Evolutionary conservation across 2,329 filamentous ascomycete genomes (phyloP).

Genomic region (Aspergillus pseudoviridinutans): DNA sequence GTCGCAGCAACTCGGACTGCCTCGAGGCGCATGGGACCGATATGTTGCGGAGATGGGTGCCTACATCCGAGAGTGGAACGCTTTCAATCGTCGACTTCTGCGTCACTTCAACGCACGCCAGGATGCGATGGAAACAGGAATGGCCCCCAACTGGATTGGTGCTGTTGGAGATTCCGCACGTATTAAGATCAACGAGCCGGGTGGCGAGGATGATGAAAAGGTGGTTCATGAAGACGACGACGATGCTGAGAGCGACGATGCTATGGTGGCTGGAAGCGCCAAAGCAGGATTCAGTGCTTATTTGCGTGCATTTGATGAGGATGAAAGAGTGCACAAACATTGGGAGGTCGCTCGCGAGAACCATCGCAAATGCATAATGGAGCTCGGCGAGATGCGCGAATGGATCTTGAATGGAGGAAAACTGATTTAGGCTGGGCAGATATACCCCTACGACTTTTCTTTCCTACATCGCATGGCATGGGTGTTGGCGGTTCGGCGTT

Average conservation of each 20-base stretch:
- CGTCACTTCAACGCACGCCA: conserved; percentile 53
- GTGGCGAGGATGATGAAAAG: conserved; percentile 21
- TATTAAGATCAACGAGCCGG: conserved; percentile 23
- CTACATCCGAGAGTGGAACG: conserved; percentile 56
- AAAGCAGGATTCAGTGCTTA: conserved; percentile 45
- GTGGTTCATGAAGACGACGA: conserved; percentile 13
- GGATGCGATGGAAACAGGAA: conserved; percentile 43
- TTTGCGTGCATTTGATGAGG: conserved; percentile 44
- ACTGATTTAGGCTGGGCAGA: conserved; percentile 13
- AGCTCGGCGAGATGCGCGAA: conserved; percentile 38
- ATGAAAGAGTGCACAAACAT: conserved; percentile 42
- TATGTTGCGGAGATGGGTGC: conserved; percentile 52
- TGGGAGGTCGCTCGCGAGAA: conserved; percentile 47
- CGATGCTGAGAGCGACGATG: conserved; percentile 25
- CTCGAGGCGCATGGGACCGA: conserved; percentile 45
- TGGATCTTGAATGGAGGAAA: conserved; percentile 35
- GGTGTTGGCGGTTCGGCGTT: background rate
- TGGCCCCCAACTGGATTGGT: conserved; percentile 48
- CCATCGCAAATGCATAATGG: conserved; percentile 41
- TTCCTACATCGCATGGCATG: conserved; percentile 2
- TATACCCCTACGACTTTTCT: background rate
- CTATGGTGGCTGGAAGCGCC: conserved; percentile 24
- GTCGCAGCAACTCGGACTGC: conserved; percentile 37
- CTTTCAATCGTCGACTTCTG: conserved; percentile 53
- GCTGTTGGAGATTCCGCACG: conserved; percentile 46